phyloP scores from a whole-genome alignment of 768 basidiomycete species.

The Leccinum ochraceum region DNA sequence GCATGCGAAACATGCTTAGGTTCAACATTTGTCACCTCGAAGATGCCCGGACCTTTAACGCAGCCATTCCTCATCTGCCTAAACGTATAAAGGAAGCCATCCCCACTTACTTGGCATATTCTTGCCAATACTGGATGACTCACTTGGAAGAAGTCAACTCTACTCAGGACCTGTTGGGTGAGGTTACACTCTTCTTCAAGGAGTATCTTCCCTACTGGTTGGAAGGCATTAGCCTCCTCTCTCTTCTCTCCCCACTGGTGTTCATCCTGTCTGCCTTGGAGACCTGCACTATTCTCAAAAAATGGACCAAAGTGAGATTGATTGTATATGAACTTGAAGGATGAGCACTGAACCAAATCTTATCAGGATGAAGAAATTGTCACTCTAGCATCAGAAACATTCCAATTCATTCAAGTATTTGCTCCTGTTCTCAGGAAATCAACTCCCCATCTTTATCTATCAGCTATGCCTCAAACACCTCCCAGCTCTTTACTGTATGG shows the following conservation, averaged over 20 bases:
- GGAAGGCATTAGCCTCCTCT: background rate
- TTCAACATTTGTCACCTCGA: background rate
- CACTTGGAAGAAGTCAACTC: background rate
- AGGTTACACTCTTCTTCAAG: background rate
- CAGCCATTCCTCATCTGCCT: background rate
- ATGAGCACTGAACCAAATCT: background rate
- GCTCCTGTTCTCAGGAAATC: background rate
- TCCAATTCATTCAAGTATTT: conserved; percentile 7
- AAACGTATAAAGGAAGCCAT: background rate
- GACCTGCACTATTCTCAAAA: background rate
- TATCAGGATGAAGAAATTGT: background rate
- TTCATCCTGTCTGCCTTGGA: background rate
- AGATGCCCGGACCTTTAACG: background rate
- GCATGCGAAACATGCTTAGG: background rate
- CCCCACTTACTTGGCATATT: background rate
- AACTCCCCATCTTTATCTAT: background rate
- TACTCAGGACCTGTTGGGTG: background rate
- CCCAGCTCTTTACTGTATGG: background rate
- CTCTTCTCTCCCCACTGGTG: background rate
- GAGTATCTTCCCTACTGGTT: background rate
- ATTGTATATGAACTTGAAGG: background rate
- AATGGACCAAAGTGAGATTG: background rate
- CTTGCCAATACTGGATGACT: background rate
- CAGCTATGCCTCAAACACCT: conserved; percentile 1
- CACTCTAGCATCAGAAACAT: conserved; percentile 6